These are phyloP conservation scores for Funneliformis geosporum DNA, from an alignment of 192 early-diverging fungal species.

Conservation along the genomic window DNA sequence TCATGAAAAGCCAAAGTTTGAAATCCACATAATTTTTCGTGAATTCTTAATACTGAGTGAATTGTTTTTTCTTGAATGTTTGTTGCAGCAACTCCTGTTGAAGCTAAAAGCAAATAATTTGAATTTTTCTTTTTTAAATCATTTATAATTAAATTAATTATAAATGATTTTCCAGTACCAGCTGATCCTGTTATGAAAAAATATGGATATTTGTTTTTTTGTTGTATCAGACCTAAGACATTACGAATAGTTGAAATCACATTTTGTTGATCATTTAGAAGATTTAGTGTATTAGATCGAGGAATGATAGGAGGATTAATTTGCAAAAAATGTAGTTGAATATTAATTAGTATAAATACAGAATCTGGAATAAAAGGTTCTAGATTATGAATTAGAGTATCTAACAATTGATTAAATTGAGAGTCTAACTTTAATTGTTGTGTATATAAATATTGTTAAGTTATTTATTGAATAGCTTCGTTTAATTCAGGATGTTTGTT, in stretches of 20 bases:
- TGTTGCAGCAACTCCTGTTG: neutral
- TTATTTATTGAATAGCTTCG: no score
- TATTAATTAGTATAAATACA: no score
- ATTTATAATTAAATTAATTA: neutral
- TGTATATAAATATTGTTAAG: no score
- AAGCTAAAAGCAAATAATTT: neutral
- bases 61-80: constrained; percentile 1
- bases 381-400: no score
- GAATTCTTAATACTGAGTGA: neutral
- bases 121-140: neutral
- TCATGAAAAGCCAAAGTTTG: no score
- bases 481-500: no score
- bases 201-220: neutral
- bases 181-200: constrained; percentile 12
- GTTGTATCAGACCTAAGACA: neutral
- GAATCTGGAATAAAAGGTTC: no score
- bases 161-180: neutral
- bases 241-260: neutral
- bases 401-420: no score
- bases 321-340: no score
- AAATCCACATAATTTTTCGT: no score
- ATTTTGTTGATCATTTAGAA: neutral
- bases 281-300: neutral
- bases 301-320: no score
- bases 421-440: no score